A percentile compares a stretch with the other conserved stretches of the same genome.
Evolutionary conservation across 805 yeast species (phyloP).

Genomic region (Nakazawaea siamensis): DNA sequence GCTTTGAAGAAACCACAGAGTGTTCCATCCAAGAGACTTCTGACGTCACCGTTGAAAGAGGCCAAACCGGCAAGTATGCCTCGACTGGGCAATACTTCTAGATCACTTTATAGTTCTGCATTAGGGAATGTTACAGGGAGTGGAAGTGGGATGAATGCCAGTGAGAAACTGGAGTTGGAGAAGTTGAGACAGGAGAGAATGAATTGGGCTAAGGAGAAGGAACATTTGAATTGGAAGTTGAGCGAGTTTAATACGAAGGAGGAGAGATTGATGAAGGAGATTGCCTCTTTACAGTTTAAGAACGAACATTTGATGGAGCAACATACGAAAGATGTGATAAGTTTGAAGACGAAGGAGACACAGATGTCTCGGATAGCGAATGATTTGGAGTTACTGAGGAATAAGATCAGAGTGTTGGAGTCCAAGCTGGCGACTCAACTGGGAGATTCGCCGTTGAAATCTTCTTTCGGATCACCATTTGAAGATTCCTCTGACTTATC

Average conservation of each 20-base stretch:
- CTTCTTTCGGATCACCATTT: conserved; percentile 8
- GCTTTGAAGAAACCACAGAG: conserved; percentile 10
- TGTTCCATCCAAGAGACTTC: conserved; percentile 60
- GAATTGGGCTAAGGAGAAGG: conserved; percentile 31
- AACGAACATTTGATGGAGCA: conserved; percentile 39
- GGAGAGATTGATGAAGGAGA: conserved; percentile 23
- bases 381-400: conserved; percentile 52
- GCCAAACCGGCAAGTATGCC: neutral
- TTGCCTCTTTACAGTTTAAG: conserved; percentile 24
- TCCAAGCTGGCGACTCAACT: conserved; percentile 21
- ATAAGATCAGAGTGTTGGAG: conserved; percentile 46
- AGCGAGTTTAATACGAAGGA: conserved; percentile 22
- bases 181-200: conserved; percentile 45
- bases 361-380: conserved; percentile 52
- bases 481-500: conserved; percentile 18
- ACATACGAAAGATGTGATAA: conserved; percentile 39
- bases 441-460: conserved; percentile 5
- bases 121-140: conserved; percentile 9
- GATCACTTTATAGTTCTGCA: conserved; percentile 6
- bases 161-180: conserved; percentile 38
- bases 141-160: conserved; percentile 10
- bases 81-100: conserved; percentile 7
- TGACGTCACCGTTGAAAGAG: conserved; percentile 59
- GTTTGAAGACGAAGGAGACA: conserved; percentile 60
- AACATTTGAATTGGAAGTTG: conserved; percentile 19